phyloP scores from a whole-genome alignment of 2,329 filamentous ascomycete species.

The Aspergillus fructus region DNA sequence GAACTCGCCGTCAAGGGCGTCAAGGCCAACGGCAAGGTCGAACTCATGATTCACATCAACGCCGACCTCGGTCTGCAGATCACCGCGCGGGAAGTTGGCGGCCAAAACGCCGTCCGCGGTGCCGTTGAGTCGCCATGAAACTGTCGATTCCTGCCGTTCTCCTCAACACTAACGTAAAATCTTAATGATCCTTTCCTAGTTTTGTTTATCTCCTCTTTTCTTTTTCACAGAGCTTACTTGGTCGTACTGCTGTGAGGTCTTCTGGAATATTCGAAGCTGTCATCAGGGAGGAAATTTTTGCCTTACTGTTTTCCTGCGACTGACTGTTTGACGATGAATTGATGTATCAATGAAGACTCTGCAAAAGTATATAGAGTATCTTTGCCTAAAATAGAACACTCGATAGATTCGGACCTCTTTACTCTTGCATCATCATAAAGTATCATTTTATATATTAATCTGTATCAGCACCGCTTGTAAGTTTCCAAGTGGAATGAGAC shows the following conservation, averaged over 20 bases:
- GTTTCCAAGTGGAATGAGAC: no score
- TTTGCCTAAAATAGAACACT: slow-evolving; percentile 15
- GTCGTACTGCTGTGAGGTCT: not conserved
- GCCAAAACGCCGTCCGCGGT: slow-evolving; percentile 78
- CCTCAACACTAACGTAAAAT: not conserved
- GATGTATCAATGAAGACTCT: slow-evolving; percentile 23
- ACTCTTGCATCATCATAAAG: not conserved
- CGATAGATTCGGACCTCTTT: slow-evolving; percentile 10
- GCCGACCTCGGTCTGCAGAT: slow-evolving; percentile 77
- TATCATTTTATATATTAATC: no score
- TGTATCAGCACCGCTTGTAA: no score
- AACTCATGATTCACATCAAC: slow-evolving; percentile 86
- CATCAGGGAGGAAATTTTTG: not conserved
- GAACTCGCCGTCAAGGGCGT: slow-evolving; percentile 81
- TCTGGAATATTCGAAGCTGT: not conserved
- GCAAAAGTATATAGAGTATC: slow-evolving; percentile 25
- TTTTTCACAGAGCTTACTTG: not conserved
- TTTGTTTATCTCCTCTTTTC: not conserved
- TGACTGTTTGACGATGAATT: slow-evolving; percentile 23
- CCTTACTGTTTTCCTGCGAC: slow-evolving; percentile 5
- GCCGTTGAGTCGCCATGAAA: slow-evolving; percentile 44
- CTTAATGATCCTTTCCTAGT: slow-evolving; percentile 7
- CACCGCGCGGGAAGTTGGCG: slow-evolving; percentile 80
- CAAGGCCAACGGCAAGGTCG: slow-evolving; percentile 86
- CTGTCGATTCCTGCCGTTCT: not conserved